Conservation (phyloP, 768 basidiomycete genomes). For the Kwoniella sp. region DNA sequence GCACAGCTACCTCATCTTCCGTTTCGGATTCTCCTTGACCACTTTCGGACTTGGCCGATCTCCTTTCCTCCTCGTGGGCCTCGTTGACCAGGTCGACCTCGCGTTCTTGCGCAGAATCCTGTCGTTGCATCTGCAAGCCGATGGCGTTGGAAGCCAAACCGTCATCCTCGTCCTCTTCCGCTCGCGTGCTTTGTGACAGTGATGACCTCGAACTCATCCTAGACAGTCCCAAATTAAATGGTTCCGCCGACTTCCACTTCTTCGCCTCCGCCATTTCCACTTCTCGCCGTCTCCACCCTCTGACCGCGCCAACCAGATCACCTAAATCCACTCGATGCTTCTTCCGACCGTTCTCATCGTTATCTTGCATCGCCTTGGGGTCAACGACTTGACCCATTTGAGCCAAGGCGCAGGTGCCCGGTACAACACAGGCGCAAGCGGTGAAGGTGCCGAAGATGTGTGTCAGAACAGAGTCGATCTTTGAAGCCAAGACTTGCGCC, state of each 20-base stretch:
- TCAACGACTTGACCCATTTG: conserved; percentile 50
- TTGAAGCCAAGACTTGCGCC: conserved; percentile 25
- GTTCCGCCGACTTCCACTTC: conserved; percentile 20
- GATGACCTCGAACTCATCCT: conserved; percentile 17
- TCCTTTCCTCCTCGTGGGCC: no score
- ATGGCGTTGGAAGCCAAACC: no score
- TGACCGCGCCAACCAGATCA: conserved; percentile 46
- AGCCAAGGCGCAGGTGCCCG: conserved; percentile 49
- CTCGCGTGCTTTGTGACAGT: no score
- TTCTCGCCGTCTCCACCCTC: conserved; percentile 54
- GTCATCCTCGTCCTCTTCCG: no score
- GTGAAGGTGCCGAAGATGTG: conserved; percentile 51
- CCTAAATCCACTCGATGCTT: conserved; percentile 42
- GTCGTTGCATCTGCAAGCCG: no score
- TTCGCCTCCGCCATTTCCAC: conserved; percentile 40
- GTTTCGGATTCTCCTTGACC: background rate
- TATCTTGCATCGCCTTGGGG: conserved; percentile 27
- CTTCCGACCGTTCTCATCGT: conserved; percentile 26
- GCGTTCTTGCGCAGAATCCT: no score
- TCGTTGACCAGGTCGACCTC: no score
- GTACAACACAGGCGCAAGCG: conserved; percentile 50
- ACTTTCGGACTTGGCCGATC: background rate
- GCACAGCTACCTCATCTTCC: background rate
- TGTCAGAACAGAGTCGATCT: conserved; percentile 46
- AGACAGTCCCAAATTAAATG: conserved; percentile 10